phyloP scores from a whole-genome alignment of 768 basidiomycete genomes.

The Amanita rubescens region DNA sequence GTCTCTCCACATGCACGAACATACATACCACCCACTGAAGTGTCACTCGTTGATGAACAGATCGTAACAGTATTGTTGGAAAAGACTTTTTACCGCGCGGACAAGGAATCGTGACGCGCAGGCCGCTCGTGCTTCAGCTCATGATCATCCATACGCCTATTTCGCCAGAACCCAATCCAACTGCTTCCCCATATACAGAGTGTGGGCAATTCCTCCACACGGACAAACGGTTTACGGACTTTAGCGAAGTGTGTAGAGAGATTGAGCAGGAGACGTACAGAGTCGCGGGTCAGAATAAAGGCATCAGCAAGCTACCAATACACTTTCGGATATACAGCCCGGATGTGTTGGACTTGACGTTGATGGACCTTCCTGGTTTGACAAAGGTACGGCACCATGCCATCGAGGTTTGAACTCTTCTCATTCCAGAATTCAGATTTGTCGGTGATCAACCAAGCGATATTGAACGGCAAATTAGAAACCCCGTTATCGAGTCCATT shows the following conservation, averaged over 20 bases:
- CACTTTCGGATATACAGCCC: slow-evolving; percentile 95
- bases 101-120: slow-evolving; percentile 91
- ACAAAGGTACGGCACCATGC: slow-evolving; percentile 61
- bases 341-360: slow-evolving; percentile 88
- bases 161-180: slow-evolving; percentile 38
- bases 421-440: slow-evolving; percentile 42
- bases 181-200: slow-evolving; percentile 54
- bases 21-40: no score
- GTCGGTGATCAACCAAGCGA: slow-evolving; percentile 97
- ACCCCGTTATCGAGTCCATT: slow-evolving; percentile 91
- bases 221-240: slow-evolving; percentile 96
- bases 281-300: slow-evolving; percentile 98
- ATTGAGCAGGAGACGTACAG: slow-evolving; percentile 97
- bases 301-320: slow-evolving; percentile 93
- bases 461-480: slow-evolving; percentile 94
- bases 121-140: slow-evolving; percentile 92
- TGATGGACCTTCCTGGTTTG: slow-evolving; percentile 94
- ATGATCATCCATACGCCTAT: slow-evolving; percentile 88
- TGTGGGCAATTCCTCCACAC: slow-evolving; percentile 98
- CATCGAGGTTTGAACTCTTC: no score
- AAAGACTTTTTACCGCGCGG: slow-evolving; percentile 85
- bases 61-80: slow-evolving; percentile 94
- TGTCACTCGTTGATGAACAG: no score
- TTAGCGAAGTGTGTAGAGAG: slow-evolving; percentile 87
- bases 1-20: no score